Evolutionary conservation across 345 rosid species (phyloP).

Genomic region (Corymbia maculata): DNA sequence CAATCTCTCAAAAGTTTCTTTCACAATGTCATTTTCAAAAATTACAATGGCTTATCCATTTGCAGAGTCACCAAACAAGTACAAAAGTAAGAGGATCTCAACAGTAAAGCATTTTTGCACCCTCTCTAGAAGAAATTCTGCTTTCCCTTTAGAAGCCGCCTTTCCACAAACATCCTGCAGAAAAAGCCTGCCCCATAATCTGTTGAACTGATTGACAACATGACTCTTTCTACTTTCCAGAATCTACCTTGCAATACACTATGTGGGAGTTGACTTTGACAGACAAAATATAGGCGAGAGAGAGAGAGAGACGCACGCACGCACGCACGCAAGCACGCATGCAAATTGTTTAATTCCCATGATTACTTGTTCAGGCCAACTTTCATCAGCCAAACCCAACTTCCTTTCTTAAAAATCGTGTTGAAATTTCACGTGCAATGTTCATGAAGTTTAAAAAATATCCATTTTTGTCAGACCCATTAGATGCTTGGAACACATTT

Average conservation of each 20-base stretch:
- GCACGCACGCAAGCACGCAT: neutral
- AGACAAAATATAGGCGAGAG: neutral
- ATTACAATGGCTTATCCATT: neutral
- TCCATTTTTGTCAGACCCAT: neutral
- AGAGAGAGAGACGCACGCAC: neutral
- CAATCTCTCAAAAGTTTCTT: neutral
- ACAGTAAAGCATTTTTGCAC: neutral
- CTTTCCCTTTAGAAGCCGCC: neutral
- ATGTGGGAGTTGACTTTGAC: neutral
- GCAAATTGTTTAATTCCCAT: neutral
- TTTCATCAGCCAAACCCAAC: neutral
- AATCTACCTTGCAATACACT: neutral
- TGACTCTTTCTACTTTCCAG: neutral
- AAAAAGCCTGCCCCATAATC: neutral
- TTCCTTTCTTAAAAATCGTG: neutral
- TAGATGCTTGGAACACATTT: neutral
- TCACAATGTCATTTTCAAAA: neutral
- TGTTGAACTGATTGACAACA: neutral
- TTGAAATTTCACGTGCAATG: neutral
- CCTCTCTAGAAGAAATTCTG: neutral
- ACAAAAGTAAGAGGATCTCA: neutral
- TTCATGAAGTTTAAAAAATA: neutral
- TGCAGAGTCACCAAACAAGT: neutral
- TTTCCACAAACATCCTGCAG: neutral
- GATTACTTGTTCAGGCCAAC: neutral